Percentiles rank a stretch among this genome's conserved stretches.
phyloP scores from a whole-genome alignment of 768 basidiomycete species.

The Agrocybe praecox region DNA sequence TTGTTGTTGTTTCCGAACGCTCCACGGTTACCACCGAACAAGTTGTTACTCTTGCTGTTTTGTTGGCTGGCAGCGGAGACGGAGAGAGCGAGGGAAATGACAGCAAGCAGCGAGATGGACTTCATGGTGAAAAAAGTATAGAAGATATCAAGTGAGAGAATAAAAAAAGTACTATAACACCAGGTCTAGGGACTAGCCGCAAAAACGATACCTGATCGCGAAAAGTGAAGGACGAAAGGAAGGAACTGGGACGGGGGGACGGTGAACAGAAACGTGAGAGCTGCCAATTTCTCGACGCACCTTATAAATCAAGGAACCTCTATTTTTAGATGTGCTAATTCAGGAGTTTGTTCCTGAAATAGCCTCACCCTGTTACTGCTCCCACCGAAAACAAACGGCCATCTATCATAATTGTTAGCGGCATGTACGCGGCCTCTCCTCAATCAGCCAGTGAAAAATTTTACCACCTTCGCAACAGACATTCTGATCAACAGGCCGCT shows the following conservation, averaged over 20 bases:
- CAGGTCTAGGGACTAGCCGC: constrained; percentile 29
- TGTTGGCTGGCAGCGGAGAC: constrained; percentile 23
- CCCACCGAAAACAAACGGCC: not conserved
- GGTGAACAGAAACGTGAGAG: constrained; percentile 15
- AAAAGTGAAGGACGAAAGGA: constrained; percentile 22
- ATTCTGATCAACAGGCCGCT: not conserved
- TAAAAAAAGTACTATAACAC: constrained; percentile 22
- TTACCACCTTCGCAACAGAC: not conserved
- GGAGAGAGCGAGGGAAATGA: constrained; percentile 30
- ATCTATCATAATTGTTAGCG: not conserved
- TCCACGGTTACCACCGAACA: constrained; percentile 19
- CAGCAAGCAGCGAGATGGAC: constrained; percentile 27
- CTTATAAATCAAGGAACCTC: not conserved
- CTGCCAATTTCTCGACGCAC: constrained; percentile 1
- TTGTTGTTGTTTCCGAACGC: constrained; percentile 22
- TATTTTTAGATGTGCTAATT: constrained; percentile 17
- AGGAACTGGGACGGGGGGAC: constrained; percentile 20
- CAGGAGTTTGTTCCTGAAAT: constrained; percentile 2
- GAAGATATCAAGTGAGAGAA: constrained; percentile 14
- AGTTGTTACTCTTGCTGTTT: constrained; percentile 16
- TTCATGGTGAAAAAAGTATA: constrained; percentile 26
- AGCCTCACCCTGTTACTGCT: not conserved
- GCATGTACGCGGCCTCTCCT: not conserved
- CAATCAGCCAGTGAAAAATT: not conserved
- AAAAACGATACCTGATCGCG: constrained; percentile 32